Evolutionary conservation across 2,329 filamentous ascomycete species (phyloP).

Genomic region (Verticillium tricorpus): DNA sequence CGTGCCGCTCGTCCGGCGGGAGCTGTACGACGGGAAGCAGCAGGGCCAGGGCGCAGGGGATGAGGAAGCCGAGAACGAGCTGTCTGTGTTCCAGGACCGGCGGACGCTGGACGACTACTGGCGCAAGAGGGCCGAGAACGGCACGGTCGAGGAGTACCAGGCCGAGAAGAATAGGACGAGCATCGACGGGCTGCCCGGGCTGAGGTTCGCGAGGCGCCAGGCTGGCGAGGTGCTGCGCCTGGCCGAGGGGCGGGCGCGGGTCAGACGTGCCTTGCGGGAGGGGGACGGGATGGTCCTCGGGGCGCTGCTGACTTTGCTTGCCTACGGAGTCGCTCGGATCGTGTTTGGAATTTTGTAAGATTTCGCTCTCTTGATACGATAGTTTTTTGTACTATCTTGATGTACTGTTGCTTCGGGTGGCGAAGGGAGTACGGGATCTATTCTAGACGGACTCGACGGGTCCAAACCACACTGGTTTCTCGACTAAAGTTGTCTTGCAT

Average conservation of each 20-base stretch:
- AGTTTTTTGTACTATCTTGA: neutral
- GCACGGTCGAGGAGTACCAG: constrained; percentile 51
- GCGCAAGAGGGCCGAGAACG: constrained; percentile 40
- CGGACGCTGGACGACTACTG: constrained; percentile 51
- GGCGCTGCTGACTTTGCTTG: constrained; percentile 13
- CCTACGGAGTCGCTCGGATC: constrained; percentile 1
- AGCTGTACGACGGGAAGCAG: constrained; percentile 26
- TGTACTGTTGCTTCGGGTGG: neutral
- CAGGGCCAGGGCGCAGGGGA: neutral
- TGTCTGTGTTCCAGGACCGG: constrained; percentile 46
- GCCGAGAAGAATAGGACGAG: constrained; percentile 48
- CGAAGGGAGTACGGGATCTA: neutral
- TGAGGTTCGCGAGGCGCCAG: constrained; percentile 47
- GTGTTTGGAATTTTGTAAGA: neutral
- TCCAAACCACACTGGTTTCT: neutral
- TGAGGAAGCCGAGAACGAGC: constrained; percentile 19
- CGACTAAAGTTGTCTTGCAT: neutral
- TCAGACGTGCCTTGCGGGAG: constrained; percentile 4
- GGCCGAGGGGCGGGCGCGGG: constrained; percentile 25
- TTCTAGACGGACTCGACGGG: neutral
- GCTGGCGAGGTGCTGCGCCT: constrained; percentile 42
- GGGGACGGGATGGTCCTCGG: constrained; percentile 11
- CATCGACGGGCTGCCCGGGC: constrained; percentile 55
- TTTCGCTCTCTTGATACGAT: constrained; percentile 2
- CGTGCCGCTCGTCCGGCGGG: constrained; percentile 49